Percentiles rank a stretch among this genome's conserved stretches.
phyloP scores from a whole-genome alignment of 2,329 filamentous ascomycete species.

The Ramularia collo-cygni region DNA sequence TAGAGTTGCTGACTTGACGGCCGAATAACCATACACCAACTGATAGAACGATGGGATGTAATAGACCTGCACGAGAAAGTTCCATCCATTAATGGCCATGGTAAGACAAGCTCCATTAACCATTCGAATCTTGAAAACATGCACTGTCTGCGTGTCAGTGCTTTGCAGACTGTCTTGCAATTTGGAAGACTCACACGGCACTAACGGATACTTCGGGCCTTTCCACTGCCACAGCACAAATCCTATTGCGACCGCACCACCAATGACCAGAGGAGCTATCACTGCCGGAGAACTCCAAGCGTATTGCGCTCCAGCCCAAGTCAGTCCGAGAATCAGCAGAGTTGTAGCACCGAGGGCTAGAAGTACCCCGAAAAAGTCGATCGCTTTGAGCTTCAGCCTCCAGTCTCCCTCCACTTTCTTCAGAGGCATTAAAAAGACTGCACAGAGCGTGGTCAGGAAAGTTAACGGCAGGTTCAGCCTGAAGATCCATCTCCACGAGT shows the following conservation, averaged over 20 bases:
- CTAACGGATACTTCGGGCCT: slow-evolving; percentile 43
- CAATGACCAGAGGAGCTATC: slow-evolving; percentile 46
- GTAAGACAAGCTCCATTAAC: slow-evolving; percentile 48
- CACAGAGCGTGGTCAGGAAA: slow-evolving; percentile 39
- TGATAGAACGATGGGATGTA: slow-evolving; percentile 25
- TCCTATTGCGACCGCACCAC: slow-evolving; percentile 39
- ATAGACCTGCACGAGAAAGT: slow-evolving; percentile 51
- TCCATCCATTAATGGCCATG: slow-evolving; percentile 50
- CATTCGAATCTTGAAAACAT: slow-evolving; percentile 49
- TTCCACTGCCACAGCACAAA: slow-evolving; percentile 51
- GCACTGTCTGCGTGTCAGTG: slow-evolving; percentile 29
- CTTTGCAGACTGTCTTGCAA: too few relatives aligned
- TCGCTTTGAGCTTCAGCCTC: slow-evolving; percentile 37
- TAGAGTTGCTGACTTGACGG: slow-evolving; percentile 14
- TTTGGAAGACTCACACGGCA: slow-evolving; percentile 32
- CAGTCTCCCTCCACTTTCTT: slow-evolving; percentile 49
- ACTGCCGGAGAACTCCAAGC: slow-evolving; percentile 50
- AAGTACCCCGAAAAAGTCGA: slow-evolving; percentile 51
- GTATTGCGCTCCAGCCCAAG: slow-evolving; percentile 48
- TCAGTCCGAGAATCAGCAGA: slow-evolving; percentile 48
- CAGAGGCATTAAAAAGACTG: slow-evolving; percentile 52
- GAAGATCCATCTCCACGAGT: slow-evolving; percentile 22
- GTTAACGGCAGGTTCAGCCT: slow-evolving; percentile 46
- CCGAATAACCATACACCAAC: slow-evolving; percentile 15
- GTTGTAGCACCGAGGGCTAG: slow-evolving; percentile 46